Conservation (phyloP, 176 grass and related monocot genomes). For the Oryza glaberrima region DNA sequence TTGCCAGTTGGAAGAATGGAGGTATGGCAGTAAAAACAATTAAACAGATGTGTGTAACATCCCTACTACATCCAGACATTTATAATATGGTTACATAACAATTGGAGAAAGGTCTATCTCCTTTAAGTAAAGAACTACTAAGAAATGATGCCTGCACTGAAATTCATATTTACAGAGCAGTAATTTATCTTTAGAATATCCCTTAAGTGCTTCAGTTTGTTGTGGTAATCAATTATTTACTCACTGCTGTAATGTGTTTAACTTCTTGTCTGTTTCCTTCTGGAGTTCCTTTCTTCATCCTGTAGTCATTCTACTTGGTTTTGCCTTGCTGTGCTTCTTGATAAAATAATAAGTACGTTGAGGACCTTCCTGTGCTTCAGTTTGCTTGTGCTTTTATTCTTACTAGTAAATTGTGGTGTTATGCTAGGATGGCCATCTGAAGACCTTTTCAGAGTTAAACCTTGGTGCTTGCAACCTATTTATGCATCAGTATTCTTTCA, state of each 20-base stretch:
- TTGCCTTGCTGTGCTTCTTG: background rate
- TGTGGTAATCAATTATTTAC: background rate
- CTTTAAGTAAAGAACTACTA: too few relatives aligned
- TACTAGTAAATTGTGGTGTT: background rate
- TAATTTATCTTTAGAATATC: background rate
- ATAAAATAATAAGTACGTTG: background rate
- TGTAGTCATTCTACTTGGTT: background rate
- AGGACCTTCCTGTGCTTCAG: background rate
- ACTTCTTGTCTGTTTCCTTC: background rate
- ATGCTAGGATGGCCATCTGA: conserved; percentile 1
- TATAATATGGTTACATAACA: background rate
- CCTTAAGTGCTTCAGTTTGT: background rate
- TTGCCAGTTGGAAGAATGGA: background rate
- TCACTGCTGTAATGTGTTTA: background rate
- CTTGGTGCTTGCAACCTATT: background rate
- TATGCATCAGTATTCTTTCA: background rate
- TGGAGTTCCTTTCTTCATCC: background rate
- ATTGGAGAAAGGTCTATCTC: background rate
- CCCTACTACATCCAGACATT: background rate
- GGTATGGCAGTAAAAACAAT: background rate
- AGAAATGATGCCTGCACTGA: background rate
- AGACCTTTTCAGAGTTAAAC: background rate
- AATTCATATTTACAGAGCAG: background rate
- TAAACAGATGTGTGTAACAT: background rate
- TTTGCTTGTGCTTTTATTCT: background rate